A percentile compares a stretch with the other conserved stretches of the same genome.
Conservation (phyloP, 108 stramenopile genomes). For the Stephanodiscus minutulus region DNA sequence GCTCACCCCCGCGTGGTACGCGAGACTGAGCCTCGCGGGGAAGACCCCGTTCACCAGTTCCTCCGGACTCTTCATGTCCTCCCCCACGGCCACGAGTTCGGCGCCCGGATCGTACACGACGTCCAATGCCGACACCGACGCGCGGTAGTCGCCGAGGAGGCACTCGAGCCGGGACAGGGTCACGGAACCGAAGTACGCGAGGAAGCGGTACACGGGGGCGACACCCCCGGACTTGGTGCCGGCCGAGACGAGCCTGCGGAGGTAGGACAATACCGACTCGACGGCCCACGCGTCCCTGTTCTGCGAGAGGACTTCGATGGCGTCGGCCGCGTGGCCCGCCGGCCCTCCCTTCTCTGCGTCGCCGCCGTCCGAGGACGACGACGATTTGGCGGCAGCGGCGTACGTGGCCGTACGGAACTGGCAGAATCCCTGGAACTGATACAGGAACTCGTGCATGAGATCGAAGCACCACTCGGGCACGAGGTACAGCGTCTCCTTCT, state of each 20-base stretch:
- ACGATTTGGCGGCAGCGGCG: slow-evolving; percentile 62
- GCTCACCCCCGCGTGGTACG: slow-evolving; percentile 93
- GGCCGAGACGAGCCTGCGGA: slow-evolving; percentile 82
- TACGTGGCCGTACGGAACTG: slow-evolving; percentile 88
- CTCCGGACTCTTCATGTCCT: slow-evolving; percentile 59
- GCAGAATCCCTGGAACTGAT: slow-evolving; percentile 98
- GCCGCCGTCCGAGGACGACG: slow-evolving; percentile 17
- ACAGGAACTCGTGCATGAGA: slow-evolving; percentile 98
- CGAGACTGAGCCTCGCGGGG: slow-evolving; percentile 83
- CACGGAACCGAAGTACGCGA: slow-evolving; percentile 94
- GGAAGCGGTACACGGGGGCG: slow-evolving; percentile 69
- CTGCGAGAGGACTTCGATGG: slow-evolving; percentile 54
- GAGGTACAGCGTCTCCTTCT: slow-evolving; percentile 64
- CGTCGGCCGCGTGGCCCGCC: slow-evolving; percentile 74
- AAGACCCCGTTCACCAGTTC: slow-evolving; percentile 79
- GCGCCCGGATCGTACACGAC: slow-evolving; percentile 53
- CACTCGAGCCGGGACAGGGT: slow-evolving; percentile 94
- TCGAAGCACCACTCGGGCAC: slow-evolving; percentile 97
- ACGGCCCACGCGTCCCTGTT: slow-evolving; percentile 93
- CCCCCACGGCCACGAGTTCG: slow-evolving; percentile 39
- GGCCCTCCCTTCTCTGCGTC: slow-evolving; percentile 12
- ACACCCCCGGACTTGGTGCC: slow-evolving; percentile 55
- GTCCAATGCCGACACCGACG: slow-evolving; percentile 73
- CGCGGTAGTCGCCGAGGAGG: slow-evolving; percentile 92
- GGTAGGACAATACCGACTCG: slow-evolving; percentile 90